Percentiles rank a stretch among this genome's conserved stretches.
phyloP scores from a whole-genome alignment of 305 asterid species.

The Withania somnifera region DNA sequence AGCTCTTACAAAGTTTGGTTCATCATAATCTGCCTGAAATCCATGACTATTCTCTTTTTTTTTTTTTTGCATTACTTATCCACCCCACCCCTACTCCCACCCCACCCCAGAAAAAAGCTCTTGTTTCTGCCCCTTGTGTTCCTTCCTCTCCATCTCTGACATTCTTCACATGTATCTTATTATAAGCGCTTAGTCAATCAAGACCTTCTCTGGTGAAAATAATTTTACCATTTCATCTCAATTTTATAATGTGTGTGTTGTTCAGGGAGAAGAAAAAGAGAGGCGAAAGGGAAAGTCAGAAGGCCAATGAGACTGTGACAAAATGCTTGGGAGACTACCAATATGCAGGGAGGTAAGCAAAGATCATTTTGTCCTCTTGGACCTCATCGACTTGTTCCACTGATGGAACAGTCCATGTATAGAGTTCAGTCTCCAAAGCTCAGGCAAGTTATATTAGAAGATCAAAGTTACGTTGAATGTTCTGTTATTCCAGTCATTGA shows the following conservation, averaged over 20 bases:
- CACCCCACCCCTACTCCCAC: neutral
- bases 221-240: neutral
- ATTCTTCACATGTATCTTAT: neutral
- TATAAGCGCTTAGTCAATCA: neutral
- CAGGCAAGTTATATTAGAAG: slow-evolving; percentile 4
- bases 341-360: slow-evolving; percentile 17
- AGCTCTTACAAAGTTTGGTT: neutral
- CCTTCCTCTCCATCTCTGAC: neutral
- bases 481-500: neutral
- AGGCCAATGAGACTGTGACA: slow-evolving; percentile 51
- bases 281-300: slow-evolving; percentile 60
- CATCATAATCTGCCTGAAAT: neutral
- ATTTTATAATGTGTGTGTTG: neutral
- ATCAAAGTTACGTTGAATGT: neutral
- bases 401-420: neutral
- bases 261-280: slow-evolving; percentile 61
- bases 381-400: neutral
- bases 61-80: neutral
- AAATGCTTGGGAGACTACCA: slow-evolving; percentile 29
- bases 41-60: neutral
- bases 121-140: neutral
- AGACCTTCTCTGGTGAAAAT: neutral
- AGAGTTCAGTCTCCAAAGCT: slow-evolving; percentile 2
- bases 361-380: neutral
- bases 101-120: neutral